Conservation (phyloP, 306 rosid species). For the Alnus glutinosa region DNA sequence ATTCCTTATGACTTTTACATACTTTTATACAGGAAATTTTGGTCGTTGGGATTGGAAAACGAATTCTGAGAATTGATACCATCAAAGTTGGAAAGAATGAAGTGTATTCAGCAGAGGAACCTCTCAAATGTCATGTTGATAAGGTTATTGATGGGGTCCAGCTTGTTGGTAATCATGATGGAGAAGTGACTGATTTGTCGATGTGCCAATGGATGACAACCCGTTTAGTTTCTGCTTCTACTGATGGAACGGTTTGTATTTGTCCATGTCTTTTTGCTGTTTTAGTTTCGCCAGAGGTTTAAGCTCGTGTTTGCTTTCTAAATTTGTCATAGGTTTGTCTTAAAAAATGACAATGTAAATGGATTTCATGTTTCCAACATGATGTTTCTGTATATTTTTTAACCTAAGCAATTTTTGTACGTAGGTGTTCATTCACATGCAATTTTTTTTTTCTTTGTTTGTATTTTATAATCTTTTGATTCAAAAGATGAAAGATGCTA, state of each 20-base stretch:
- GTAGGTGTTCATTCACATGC: neutral
- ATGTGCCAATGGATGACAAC: slow-evolving; percentile 99
- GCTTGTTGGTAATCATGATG: slow-evolving; percentile 89
- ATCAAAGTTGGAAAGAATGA: slow-evolving; percentile 84
- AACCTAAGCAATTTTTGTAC: neutral
- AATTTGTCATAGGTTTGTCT: neutral
- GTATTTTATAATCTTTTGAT: neutral
- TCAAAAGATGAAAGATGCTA: neutral
- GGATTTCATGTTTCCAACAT: neutral
- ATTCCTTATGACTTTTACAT: slow-evolving; percentile 20
- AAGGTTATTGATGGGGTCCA: slow-evolving; percentile 94
- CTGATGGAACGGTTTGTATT: slow-evolving; percentile 89
- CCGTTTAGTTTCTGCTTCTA: slow-evolving; percentile 91
- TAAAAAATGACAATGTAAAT: neutral
- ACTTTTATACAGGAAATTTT: slow-evolving; percentile 73
- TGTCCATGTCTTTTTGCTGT: slow-evolving; percentile 14
- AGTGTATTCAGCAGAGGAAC: slow-evolving; percentile 68
- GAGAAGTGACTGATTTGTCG: slow-evolving; percentile 93
- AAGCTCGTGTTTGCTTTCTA: neutral
- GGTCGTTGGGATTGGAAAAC: slow-evolving; percentile 87
- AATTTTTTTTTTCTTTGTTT: neutral
- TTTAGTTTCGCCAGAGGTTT: neutral
- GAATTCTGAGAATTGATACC: slow-evolving; percentile 83
- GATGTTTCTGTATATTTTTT: neutral
- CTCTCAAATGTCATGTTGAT: slow-evolving; percentile 74